Evolutionary conservation across 2,329 filamentous ascomycete genomes (phyloP).

Genomic region (Trichoderma lentiforme): DNA sequence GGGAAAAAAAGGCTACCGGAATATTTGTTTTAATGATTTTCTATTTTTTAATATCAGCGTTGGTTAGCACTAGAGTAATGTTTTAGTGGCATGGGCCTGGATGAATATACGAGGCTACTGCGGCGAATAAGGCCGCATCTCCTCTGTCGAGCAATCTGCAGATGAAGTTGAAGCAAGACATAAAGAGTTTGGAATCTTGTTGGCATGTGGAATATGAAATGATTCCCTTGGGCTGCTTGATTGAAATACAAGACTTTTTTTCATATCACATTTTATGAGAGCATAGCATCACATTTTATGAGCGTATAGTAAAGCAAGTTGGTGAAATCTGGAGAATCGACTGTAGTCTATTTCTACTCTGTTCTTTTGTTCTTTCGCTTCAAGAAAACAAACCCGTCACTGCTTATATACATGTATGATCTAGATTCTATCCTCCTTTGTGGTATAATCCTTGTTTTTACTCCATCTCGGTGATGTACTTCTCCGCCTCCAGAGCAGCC

Average conservation of each 20-base stretch:
- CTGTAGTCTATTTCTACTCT: background rate
- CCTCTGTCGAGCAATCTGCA: slow-evolving; percentile 6
- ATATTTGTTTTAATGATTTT: background rate
- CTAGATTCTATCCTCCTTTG: background rate
- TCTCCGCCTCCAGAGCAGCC: slow-evolving; percentile 93
- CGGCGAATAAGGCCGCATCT: background rate
- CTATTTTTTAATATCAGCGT: slow-evolving; percentile 7
- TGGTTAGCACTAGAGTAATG: slow-evolving; percentile 15
- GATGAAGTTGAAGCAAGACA: background rate
- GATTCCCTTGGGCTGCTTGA: background rate
- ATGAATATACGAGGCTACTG: slow-evolving; percentile 1
- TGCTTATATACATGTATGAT: slow-evolving; percentile 1
- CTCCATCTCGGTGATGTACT: slow-evolving; percentile 78
- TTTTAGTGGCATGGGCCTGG: background rate
- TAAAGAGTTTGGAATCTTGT: background rate
- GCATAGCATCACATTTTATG: no score
- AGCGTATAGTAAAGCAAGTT: no score
- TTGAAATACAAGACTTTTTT: background rate
- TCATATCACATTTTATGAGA: background rate
- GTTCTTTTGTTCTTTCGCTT: background rate
- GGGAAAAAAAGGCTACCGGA: background rate
- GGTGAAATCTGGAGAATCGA: background rate
- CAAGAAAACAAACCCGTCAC: background rate
- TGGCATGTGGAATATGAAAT: background rate
- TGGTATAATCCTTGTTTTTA: background rate